Base-by-base conservation (phyloP, 306 rosid species). In the Corylus americana region DNA sequence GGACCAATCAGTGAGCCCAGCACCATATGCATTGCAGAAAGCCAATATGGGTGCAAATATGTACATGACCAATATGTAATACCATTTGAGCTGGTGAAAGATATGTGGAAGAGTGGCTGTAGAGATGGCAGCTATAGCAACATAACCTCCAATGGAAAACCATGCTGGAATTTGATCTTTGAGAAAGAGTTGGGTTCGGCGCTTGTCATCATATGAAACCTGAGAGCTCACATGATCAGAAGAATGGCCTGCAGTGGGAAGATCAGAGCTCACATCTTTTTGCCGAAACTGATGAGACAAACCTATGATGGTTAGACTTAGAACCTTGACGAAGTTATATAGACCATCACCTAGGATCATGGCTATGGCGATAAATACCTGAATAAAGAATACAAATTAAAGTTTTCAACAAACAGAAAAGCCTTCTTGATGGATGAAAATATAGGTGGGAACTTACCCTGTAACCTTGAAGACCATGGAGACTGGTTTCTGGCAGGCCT, bases 1-100 rank as follows among this genome's bases (percentile, higher is more conserved):
- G 8, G 78, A 75, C 78, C 78, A 75, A 45, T 75, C 78, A 3
- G 78, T 75, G 1, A 75, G 78, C 14, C 78, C 78, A 45, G 58
- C 44, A 6, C 78, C 78, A 59, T 59, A 75, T 11, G 78, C 78
- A 75, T 75, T 75, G 12, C 77, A 74, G 42, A 74, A 74, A 9
- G 69, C 77, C 20, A 74, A 55, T 5, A n/a, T 0, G 1, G 78
- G 78, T 4, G 78, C 78, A 13, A 75, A 8, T 9, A 59, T 9
- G 25, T 75, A 75, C 45, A 59, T 59, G 14, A 75, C 71, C 58
- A 59, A 45, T 44, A 75, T 44, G 57, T 75, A 59, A 25, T 75
- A 75, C 78, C 78, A 75, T 45, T 59, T 75, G 2, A 75, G 70
- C 13, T 75, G 55, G 25, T 44, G 70, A 6, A 75, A 57, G 44